phyloP scores from a whole-genome alignment of 2,329 filamentous ascomycete genomes.

The Apiospora sp. region DNA sequence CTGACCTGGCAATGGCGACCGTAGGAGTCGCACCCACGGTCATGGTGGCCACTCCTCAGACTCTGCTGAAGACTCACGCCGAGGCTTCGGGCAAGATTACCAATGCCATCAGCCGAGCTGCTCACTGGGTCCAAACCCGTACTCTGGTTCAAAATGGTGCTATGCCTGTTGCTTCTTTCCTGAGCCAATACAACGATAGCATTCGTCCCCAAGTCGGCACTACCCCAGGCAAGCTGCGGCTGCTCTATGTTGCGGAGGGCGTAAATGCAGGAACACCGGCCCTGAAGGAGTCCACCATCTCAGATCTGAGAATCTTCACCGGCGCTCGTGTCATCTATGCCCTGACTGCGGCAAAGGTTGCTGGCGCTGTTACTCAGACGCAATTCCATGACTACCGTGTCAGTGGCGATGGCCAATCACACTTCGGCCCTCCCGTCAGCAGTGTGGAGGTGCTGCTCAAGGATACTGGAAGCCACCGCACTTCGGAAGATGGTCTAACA shows the following conservation, averaged over 20 bases:
- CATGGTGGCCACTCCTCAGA: conserved; percentile 78
- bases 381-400: conserved; percentile 86
- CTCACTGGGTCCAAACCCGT: conserved; percentile 76
- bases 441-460: conserved; percentile 80
- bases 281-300: conserved; percentile 74
- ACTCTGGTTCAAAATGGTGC: conserved; percentile 74
- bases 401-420: conserved; percentile 55
- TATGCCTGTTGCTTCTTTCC: conserved; percentile 72
- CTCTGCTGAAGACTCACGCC: conserved; percentile 72
- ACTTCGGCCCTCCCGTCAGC: conserved; percentile 85
- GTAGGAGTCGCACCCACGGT: conserved; percentile 82
- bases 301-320: conserved; percentile 83
- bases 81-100: conserved; percentile 66
- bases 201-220: conserved; percentile 66
- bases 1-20: conserved; percentile 77
- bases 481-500: conserved; percentile 66
- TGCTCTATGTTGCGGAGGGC: conserved; percentile 82
- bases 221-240: conserved; percentile 76
- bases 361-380: conserved; percentile 88
- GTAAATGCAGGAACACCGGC: conserved; percentile 68
- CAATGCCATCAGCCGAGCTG: conserved; percentile 69
- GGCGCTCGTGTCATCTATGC: conserved; percentile 85
- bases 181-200: conserved; percentile 68
- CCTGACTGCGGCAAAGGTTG: conserved; percentile 81
- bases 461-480: conserved; percentile 67